phyloP scores from a whole-genome alignment of 495 filamentous ascomycete species.

The Bacidia gigantensis region DNA sequence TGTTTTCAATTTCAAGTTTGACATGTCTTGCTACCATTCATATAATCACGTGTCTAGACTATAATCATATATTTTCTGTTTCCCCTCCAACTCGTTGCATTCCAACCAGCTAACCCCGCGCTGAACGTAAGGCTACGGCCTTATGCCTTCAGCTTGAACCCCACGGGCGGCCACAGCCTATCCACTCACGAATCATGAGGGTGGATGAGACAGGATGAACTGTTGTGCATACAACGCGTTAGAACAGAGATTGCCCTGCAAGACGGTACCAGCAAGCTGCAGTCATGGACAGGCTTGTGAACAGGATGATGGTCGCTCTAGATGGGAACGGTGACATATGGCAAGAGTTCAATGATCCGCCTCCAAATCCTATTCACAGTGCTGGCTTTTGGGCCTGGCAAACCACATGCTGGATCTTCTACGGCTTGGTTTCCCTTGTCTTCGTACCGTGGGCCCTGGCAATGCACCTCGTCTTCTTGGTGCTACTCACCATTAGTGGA shows the following conservation, averaged over 20 bases:
- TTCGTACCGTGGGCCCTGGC: slow-evolving; percentile 4
- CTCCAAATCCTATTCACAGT: background rate
- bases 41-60: too few species aligned
- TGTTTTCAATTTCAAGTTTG: too few species aligned
- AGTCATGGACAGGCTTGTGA: background rate
- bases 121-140: background rate
- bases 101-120: background rate
- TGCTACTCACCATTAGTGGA: background rate
- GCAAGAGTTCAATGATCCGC: background rate
- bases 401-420: slow-evolving; percentile 1
- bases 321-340: background rate
- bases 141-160: background rate
- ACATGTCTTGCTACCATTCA: too few species aligned
- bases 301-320: background rate
- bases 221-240: too few species aligned
- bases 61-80: too few species aligned
- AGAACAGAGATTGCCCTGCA: too few species aligned
- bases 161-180: too few species aligned
- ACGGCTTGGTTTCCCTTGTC: background rate
- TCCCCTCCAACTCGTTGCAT: background rate
- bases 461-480: background rate
- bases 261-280: background rate
- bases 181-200: too few species aligned
- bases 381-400: slow-evolving; percentile 4
- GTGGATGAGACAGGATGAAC: too few species aligned